Conservation (phyloP, 306 rosid species). For the Castanea crenata region DNA sequence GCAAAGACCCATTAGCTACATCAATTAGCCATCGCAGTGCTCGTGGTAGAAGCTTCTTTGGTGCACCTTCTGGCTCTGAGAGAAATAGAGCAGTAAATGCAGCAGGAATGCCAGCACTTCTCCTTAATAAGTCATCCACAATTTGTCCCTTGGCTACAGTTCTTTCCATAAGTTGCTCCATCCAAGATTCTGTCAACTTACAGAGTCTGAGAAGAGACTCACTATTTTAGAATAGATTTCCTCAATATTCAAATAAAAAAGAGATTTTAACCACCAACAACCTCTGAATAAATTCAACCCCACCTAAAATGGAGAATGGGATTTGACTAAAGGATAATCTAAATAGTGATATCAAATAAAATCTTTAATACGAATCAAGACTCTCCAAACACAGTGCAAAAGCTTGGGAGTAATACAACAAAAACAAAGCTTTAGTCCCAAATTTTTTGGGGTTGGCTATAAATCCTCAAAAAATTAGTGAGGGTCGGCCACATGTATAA, state of each 20-base stretch:
- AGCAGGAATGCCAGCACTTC: constrained; percentile 99
- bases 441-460: too few species aligned
- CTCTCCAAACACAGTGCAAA: not conserved
- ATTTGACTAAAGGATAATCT: not conserved
- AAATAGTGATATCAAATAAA: not conserved
- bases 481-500: too few species aligned
- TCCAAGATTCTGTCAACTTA: constrained; percentile 87
- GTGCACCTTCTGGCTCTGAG: constrained; percentile 98
- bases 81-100: constrained; percentile 89
- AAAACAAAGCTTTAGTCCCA: too few species aligned
- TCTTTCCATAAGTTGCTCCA: constrained; percentile 96
- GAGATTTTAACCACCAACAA: not conserved
- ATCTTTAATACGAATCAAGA: not conserved
- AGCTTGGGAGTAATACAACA: not conserved
- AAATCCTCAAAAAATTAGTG: too few species aligned
- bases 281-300: not conserved
- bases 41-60: constrained; percentile 88
- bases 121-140: constrained; percentile 89
- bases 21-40: constrained; percentile 93
- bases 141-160: constrained; percentile 80
- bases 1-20: constrained; percentile 64
- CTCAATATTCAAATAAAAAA: not conserved
- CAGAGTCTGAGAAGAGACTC: constrained; percentile 62
- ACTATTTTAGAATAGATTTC: constrained; percentile 17
- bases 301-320: not conserved